Conservation (phyloP, 768 basidiomycete genomes). For the Agrocybe pediades region DNA sequence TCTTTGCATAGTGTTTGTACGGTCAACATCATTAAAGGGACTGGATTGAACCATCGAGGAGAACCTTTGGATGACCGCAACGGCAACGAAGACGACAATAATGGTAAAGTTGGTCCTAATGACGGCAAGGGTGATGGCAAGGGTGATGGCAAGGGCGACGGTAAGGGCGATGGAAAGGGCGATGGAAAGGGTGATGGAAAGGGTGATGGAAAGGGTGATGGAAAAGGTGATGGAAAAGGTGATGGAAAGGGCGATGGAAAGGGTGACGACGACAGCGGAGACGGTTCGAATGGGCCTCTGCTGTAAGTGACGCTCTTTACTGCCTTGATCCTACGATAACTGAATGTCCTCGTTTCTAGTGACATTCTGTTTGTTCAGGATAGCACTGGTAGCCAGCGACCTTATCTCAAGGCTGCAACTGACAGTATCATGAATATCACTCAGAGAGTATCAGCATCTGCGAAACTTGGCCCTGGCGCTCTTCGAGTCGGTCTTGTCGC, state of each 20-base stretch:
- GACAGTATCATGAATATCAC: slow-evolving; percentile 55
- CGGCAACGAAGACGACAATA: not conserved
- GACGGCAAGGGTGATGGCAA: too few species aligned
- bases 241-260: too few species aligned
- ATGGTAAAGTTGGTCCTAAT: not conserved
- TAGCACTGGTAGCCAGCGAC: slow-evolving; percentile 47
- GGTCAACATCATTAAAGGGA: not conserved
- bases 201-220: not conserved
- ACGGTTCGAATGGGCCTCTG: not conserved
- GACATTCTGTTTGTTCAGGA: slow-evolving; percentile 56
- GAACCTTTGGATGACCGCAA: not conserved
- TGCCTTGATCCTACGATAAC: too few species aligned
- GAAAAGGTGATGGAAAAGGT: not conserved
- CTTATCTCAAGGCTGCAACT: slow-evolving; percentile 42
- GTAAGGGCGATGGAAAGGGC: too few species aligned
- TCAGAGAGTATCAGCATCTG: slow-evolving; percentile 50
- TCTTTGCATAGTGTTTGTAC: not conserved
- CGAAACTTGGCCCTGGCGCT: slow-evolving; percentile 45
- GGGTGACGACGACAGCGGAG: not conserved
- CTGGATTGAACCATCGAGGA: not conserved
- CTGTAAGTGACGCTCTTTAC: too few species aligned
- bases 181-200: not conserved
- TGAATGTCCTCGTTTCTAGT: too few species aligned
- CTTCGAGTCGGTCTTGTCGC: slow-evolving; percentile 51
- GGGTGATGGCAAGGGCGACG: too few species aligned